A percentile compares a stretch with the other conserved stretches of the same genome.
Evolutionary conservation across 805 yeast genomes (phyloP).

Genomic region (Kuraishia borneana): DNA sequence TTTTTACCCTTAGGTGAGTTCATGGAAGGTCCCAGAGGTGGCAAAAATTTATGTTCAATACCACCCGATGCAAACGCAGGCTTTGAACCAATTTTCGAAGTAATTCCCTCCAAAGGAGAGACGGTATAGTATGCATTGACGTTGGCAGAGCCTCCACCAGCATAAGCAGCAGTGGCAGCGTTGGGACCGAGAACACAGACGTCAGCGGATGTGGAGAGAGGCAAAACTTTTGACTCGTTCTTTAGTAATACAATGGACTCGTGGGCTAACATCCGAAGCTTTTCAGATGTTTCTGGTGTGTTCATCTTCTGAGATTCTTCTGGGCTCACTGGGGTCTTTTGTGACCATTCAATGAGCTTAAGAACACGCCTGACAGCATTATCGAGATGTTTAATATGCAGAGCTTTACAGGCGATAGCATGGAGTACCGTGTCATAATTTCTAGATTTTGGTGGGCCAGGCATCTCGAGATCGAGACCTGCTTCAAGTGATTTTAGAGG

Average conservation of each 20-base stretch:
- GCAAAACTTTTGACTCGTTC: slow-evolving; percentile 34
- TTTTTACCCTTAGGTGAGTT: slow-evolving; percentile 8
- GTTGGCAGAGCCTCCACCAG: slow-evolving; percentile 58
- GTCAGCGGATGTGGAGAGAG: slow-evolving; percentile 28
- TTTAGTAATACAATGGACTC: slow-evolving; percentile 46
- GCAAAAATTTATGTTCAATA: slow-evolving; percentile 21
- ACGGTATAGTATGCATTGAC: slow-evolving; percentile 34
- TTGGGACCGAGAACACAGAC: slow-evolving; percentile 51
- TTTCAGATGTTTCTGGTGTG: slow-evolving; percentile 31
- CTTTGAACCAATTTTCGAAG: slow-evolving; percentile 14
- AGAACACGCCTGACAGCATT: slow-evolving; percentile 37
- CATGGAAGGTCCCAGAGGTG: slow-evolving; percentile 18
- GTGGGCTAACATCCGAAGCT: slow-evolving; percentile 33
- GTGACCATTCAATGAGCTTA: slow-evolving; percentile 31
- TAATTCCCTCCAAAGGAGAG: slow-evolving; percentile 36
- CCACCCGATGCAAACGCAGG: slow-evolving; percentile 21
- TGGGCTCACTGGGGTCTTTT: slow-evolving; percentile 28
- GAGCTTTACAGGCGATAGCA: slow-evolving; percentile 29
- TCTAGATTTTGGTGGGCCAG: slow-evolving; percentile 35
- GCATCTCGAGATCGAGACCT: slow-evolving; percentile 34
- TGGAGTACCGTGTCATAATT: slow-evolving; percentile 28
- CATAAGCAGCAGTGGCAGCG: slow-evolving; percentile 34
- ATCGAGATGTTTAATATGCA: slow-evolving; percentile 29
- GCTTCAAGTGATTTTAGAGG: slow-evolving; percentile 25
- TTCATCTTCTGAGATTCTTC: slow-evolving; percentile 27